Evolutionary conservation across 441 rosid genomes (phyloP), one percentile per base, ranked within the genome.

Genomic region (Croton laevigatus): DNA sequence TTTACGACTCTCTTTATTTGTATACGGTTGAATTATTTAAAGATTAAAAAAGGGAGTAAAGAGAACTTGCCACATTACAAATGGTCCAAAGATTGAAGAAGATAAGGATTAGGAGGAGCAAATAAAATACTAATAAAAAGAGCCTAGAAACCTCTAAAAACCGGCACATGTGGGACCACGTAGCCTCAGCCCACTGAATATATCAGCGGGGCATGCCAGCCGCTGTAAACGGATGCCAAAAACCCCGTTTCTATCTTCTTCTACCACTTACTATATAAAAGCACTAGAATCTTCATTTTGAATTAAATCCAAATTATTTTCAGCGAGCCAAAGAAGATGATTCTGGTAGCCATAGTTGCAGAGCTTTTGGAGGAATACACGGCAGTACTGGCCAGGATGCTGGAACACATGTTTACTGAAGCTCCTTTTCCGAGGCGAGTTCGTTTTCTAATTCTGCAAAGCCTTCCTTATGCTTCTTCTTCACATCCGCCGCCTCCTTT

Each of bases 281-380:
- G 53, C 16, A 17, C 6, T 40, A 40, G 44, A 40, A 40, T 27
- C 32, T 27, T 27, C 32, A 27, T 27, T 27, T 27, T 2, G 32
- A 27, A 27, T 27, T 1, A 27, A 27, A 27, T 27, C 32, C 32
- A 27, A 27, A 27, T 27, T 27, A 27, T 27, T 27, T 27, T 27
- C 1, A 20, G 14, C 22, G 44, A 22, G 36, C 32, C 40, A 2
- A 8, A 61, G 20, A 70, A 78, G 79, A 93, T 93, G 98, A 81
- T 93, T 59, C 75, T 81, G 34, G 89, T 88, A 73, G 82, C 94
- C 2, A 48, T 80, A 20, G 27, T 89, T 62, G 87, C 97, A 58
- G 96, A 87, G 83, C 78, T 88, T 73, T 73, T 89, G 86, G 86
- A 82, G 81, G 90, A 88, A 73, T 91, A 93, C 93, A 89, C 87